phyloP scores from a whole-genome alignment of 2,329 filamentous ascomycete species.

The Ceratocystiopsis brevicomis region DNA sequence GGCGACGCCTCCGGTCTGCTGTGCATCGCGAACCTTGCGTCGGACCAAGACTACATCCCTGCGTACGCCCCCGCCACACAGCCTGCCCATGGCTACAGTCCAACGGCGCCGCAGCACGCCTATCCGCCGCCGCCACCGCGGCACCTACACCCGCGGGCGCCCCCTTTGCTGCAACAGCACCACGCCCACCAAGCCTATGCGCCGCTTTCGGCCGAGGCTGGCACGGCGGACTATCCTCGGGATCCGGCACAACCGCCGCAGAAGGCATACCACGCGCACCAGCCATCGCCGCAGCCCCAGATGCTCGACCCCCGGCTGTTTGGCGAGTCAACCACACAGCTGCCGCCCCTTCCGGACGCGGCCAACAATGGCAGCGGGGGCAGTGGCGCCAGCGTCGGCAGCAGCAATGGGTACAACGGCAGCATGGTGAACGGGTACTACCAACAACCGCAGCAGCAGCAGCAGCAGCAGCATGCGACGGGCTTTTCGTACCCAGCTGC shows the following conservation, averaged over 20 bases:
- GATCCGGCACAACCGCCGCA: not conserved
- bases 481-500: constrained; percentile 4
- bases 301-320: constrained; percentile 10
- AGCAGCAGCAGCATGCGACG: constrained; percentile 3
- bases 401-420: not conserved
- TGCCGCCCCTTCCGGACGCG: no score
- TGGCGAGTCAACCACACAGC: constrained; percentile 2
- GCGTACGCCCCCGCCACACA: not conserved
- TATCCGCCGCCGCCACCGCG: no score
- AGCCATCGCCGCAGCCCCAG: not conserved
- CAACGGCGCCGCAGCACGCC: no score
- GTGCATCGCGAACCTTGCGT: constrained; percentile 6
- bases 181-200: constrained; percentile 1
- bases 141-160: not conserved
- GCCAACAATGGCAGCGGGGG: constrained; percentile 1
- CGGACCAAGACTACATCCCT: constrained; percentile 5
- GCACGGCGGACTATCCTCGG: not conserved
- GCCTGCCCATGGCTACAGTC: no score
- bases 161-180: not conserved
- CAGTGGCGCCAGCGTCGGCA: constrained; percentile 1
- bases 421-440: not conserved
- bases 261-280: constrained; percentile 3
- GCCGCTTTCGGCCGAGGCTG: not conserved
- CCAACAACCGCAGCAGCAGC: not conserved
- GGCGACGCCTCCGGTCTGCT: constrained; percentile 4